phyloP scores from a whole-genome alignment of 2,329 filamentous ascomycete genomes.

The Triangularia setosa region DNA sequence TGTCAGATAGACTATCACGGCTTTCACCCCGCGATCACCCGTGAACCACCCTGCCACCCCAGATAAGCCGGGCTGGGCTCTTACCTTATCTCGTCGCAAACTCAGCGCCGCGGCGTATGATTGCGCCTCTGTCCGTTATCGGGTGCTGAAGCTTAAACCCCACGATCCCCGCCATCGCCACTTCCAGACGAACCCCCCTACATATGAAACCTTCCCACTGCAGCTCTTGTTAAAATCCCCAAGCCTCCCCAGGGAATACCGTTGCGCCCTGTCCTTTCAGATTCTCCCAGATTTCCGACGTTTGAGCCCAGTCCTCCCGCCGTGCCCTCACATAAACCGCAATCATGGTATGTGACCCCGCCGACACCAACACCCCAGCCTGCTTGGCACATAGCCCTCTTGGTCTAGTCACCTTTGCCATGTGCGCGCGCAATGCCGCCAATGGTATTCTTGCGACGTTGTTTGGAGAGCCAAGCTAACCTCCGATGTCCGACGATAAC shows the following conservation, averaged over 20 bases:
- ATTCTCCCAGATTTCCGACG: background rate
- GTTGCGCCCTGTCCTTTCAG: background rate
- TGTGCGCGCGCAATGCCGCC: background rate
- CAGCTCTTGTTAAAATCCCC: background rate
- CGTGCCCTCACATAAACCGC: background rate
- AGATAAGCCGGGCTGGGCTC: background rate
- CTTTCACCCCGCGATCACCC: conserved; percentile 4
- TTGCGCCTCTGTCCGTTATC: conserved; percentile 4
- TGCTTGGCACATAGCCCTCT: background rate
- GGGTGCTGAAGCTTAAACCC: conserved; percentile 7
- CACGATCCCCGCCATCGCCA: conserved; percentile 8
- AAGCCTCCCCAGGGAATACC: background rate
- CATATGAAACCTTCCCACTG: background rate
- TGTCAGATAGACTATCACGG: background rate
- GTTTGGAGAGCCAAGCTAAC: background rate
- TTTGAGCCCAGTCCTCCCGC: background rate
- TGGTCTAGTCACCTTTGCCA: background rate
- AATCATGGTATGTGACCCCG: background rate
- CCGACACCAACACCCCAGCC: background rate
- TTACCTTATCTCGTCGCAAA: background rate
- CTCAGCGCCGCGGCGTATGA: background rate
- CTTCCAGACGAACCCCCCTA: background rate
- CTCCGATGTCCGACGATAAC: background rate
- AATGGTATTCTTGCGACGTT: background rate
- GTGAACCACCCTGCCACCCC: background rate